Evolutionary conservation across 257 asterid species (phyloP).

Genomic region (Solanum sejunctum): DNA sequence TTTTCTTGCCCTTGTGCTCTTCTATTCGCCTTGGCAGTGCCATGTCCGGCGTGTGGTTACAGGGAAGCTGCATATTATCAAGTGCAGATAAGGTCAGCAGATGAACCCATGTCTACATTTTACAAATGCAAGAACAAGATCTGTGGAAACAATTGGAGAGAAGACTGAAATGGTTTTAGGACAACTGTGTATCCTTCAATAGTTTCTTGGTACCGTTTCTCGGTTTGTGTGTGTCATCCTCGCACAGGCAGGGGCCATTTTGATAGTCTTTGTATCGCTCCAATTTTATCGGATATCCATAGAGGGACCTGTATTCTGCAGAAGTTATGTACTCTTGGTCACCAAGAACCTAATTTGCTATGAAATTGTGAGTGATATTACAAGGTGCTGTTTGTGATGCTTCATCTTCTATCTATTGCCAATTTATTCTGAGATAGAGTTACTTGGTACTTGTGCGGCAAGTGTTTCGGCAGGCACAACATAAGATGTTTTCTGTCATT

Average conservation of each 20-base stretch:
- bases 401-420: background rate
- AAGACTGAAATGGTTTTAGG: background rate
- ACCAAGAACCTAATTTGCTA: background rate
- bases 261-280: background rate
- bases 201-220: background rate
- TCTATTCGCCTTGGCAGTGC: background rate
- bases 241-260: background rate
- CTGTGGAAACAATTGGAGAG: constrained; percentile 3
- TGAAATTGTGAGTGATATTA: background rate
- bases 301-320: background rate
- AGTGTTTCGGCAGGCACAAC: background rate
- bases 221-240: background rate
- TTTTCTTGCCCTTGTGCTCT: background rate
- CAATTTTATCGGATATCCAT: background rate
- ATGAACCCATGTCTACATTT: constrained; percentile 1
- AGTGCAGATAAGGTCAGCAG: constrained; percentile 7
- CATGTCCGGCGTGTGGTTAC: background rate
- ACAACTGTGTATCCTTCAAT: background rate
- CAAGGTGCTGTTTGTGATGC: background rate
- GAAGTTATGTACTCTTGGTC: background rate
- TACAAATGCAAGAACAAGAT: constrained; percentile 3
- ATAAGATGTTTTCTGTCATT: background rate
- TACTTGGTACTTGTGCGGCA: background rate
- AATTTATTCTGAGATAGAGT: background rate
- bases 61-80: constrained; percentile 4